Base-by-base conservation (phyloP, 2,329 filamentous ascomycete genomes). In the Chaetomium strumarium region DNA sequence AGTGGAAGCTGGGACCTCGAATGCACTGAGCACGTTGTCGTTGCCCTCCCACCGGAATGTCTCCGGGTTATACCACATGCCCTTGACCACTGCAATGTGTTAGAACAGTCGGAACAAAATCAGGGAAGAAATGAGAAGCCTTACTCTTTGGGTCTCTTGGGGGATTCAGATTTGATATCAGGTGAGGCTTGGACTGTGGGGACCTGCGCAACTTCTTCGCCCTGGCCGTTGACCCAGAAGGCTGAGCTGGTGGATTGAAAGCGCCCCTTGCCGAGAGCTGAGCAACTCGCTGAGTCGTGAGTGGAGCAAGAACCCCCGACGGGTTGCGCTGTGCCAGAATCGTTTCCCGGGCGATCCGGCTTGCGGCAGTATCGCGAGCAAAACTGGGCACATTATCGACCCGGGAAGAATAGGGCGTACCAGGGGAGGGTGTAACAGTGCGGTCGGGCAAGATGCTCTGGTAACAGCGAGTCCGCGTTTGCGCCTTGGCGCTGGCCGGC, bases 11-110 rank as follows among this genome's bases (percentile, higher is more conserved):
- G 83, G 73, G 50, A 77, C 68, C 49, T 96, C 90, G 69, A 99
- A 99, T 5, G 83, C 81, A 58, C 80, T 79, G 49, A 95, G 74
- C 33, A 79, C 86, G 62, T 90, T 92, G 67, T 99, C 93, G 63
- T 99, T 99, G 48, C 93, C 93, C 75, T 99, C 93, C 93, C 93
- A 99, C 46, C 84, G 80, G 64, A 85, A 93, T 9, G 88, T 87
- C 29, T 79, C 75, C 7, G 93, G 89, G 64, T 99, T 97, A 68
- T 96, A 99, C 50, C 83, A 85, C 93, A 99, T 99, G 58, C 92
- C 93, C 69, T 96, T 93, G 55, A 96, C 80, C 64, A 85, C 89
- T 92, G 58, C 30, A 44, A 24, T 13, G 40, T 30, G 56, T 58
- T 55, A 56, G 55, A 46, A 43, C 51, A 16, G 46, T 51, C n/a